A percentile compares a stretch with the other conserved stretches of the same genome.
Conservation (phyloP, 495 filamentous ascomycete species). For the Penicillium chermesinum region DNA sequence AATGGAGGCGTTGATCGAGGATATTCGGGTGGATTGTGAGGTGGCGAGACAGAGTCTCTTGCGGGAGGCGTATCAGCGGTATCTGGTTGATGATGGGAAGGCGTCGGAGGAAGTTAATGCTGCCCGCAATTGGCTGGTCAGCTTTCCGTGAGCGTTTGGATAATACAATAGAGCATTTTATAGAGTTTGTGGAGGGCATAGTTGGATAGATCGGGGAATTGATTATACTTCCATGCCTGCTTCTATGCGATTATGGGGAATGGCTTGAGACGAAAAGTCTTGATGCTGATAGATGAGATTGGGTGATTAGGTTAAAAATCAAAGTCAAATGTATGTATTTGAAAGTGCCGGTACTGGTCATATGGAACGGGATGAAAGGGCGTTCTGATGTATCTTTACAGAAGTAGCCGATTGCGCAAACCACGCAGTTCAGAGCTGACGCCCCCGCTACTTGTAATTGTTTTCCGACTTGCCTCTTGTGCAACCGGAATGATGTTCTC, state of each 20-base stretch:
- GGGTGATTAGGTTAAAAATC: too few relatives aligned
- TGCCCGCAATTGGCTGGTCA: conserved; percentile 35
- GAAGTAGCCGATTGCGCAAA: conserved; percentile 4
- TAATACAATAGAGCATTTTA: not conserved
- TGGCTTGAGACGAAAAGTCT: too few relatives aligned
- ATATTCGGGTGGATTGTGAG: conserved; percentile 83
- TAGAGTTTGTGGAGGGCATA: not conserved
- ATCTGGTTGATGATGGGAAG: conserved; percentile 39
- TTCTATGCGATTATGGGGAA: too few relatives aligned
- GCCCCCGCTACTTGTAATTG: conserved; percentile 64
- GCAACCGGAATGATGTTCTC: conserved; percentile 44
- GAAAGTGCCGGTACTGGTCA: too few relatives aligned
- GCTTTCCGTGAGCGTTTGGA: conserved; percentile 19
- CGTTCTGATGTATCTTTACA: too few relatives aligned
- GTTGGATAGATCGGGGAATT: too few relatives aligned
- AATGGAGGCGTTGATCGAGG: conserved; percentile 75
- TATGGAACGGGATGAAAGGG: too few relatives aligned
- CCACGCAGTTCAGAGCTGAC: conserved; percentile 49
- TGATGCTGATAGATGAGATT: too few relatives aligned
- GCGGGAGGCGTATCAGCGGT: conserved; percentile 59
- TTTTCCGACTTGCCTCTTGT: conserved; percentile 72
- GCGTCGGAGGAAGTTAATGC: conserved; percentile 19
- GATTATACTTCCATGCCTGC: too few relatives aligned
- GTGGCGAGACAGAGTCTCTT: conserved; percentile 71
- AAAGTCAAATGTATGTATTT: too few relatives aligned